Conservation (phyloP, 192 early-diverging fungal genomes). For the Chytriomyces confervae region DNA sequence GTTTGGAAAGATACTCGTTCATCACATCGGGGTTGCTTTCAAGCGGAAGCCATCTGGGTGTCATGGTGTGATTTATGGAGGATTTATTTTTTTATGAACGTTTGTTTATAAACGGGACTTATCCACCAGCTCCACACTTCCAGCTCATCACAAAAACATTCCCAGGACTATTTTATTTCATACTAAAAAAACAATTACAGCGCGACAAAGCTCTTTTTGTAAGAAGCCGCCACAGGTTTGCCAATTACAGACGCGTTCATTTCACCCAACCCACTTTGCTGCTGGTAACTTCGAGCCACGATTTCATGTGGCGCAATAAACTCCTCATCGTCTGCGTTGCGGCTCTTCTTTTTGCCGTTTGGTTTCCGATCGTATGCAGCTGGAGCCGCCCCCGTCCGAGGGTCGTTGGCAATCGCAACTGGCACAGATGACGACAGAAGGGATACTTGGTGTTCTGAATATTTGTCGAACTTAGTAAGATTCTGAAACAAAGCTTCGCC, state of each 20-base stretch:
- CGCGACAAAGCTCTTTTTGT: neutral
- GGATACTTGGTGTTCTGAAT: slow-evolving; percentile 6
- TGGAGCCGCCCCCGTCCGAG: neutral
- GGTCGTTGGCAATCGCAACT: slow-evolving; percentile 8
- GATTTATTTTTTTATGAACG: too few species aligned
- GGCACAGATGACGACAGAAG: slow-evolving; percentile 27
- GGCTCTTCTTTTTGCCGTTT: neutral
- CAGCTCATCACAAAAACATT: too few species aligned
- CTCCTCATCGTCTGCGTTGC: neutral
- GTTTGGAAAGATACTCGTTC: neutral
- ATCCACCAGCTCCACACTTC: too few species aligned
- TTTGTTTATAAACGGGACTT: too few species aligned
- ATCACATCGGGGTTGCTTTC: slow-evolving; percentile 87
- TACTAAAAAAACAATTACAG: neutral
- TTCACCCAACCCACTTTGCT: neutral
- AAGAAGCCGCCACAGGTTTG: neutral
- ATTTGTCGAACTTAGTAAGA: neutral
- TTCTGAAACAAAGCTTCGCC: neutral
- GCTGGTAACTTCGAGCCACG: slow-evolving; percentile 16
- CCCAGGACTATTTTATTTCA: too few species aligned
- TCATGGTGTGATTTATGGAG: too few species aligned
- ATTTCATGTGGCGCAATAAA: slow-evolving; percentile 33
- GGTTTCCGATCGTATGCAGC: slow-evolving; percentile 30
- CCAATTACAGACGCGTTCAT: slow-evolving; percentile 14
- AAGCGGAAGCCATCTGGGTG: slow-evolving; percentile 78